A percentile compares a stretch with the other conserved stretches of the same genome.
These are phyloP conservation scores for Metschnikowia corniflorae DNA, from an alignment of 805 yeast genomes.

Conservation along the genomic window DNA sequence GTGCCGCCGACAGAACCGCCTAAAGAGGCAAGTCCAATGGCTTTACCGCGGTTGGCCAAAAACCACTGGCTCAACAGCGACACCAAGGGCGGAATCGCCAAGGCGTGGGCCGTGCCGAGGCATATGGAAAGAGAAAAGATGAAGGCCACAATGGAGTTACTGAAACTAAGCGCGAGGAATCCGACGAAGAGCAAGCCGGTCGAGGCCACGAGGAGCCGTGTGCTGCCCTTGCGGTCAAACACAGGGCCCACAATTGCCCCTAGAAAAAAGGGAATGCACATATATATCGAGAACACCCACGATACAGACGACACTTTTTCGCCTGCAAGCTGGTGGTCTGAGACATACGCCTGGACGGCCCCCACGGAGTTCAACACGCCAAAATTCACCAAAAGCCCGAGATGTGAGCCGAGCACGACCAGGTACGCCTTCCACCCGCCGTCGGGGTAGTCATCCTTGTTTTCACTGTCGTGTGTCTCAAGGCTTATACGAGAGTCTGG, in stretches of 20 bases:
- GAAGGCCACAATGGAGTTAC: slow-evolving; percentile 55
- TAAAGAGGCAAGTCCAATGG: slow-evolving; percentile 57
- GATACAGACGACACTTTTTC: slow-evolving; percentile 47
- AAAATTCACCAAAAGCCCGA: slow-evolving; percentile 51
- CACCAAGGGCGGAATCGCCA: slow-evolving; percentile 58
- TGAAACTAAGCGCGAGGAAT: slow-evolving; percentile 54
- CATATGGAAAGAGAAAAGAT: slow-evolving; percentile 50
- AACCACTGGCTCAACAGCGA: slow-evolving; percentile 70
- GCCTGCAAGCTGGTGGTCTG: slow-evolving; percentile 49
- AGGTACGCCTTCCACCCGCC: slow-evolving; percentile 57
- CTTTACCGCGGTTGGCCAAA: slow-evolving; percentile 53
- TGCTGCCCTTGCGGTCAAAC: slow-evolving; percentile 62
- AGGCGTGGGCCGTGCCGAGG: slow-evolving; percentile 57
- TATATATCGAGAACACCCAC: slow-evolving; percentile 62
- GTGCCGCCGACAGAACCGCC: slow-evolving; percentile 71
- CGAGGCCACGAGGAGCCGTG: slow-evolving; percentile 30
- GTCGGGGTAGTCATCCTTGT: slow-evolving; percentile 51
- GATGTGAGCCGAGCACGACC: slow-evolving; percentile 55
- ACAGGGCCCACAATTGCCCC: slow-evolving; percentile 48
- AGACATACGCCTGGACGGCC: slow-evolving; percentile 55
- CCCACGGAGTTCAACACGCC: slow-evolving; percentile 61
- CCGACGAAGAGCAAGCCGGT: slow-evolving; percentile 44
- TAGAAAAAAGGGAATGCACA: slow-evolving; percentile 36
- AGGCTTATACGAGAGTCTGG: too few relatives aligned
- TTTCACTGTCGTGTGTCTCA: slow-evolving; percentile 57